These are phyloP conservation scores for Ceratocystis eucalypticola DNA, from an alignment of 2,329 filamentous ascomycete genomes.

Conservation along the genomic window DNA sequence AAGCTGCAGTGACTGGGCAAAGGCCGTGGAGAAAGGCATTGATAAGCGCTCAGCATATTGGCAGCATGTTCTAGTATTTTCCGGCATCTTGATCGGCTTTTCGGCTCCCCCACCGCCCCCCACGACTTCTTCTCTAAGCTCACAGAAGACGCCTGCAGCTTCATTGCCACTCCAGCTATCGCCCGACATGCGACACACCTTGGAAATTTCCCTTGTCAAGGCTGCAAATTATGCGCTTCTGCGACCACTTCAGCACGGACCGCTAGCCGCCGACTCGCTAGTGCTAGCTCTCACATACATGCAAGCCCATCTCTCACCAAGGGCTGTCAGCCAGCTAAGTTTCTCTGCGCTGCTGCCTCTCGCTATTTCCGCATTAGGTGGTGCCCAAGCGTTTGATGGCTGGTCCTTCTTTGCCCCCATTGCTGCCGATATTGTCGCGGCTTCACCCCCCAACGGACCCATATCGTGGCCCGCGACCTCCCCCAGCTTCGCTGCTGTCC, in stretches of 20 bases:
- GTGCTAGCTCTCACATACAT: constrained; percentile 63
- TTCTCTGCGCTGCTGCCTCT: constrained; percentile 59
- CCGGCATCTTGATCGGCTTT: constrained; percentile 58
- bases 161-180: constrained; percentile 43
- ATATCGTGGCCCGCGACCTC: constrained; percentile 53
- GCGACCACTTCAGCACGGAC: constrained; percentile 30
- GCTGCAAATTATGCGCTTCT: constrained; percentile 65
- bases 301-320: constrained; percentile 55
- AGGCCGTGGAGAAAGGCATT: constrained; percentile 42
- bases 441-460: constrained; percentile 29
- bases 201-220: constrained; percentile 60
- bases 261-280: constrained; percentile 38
- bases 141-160: constrained; percentile 38
- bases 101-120: constrained; percentile 46
- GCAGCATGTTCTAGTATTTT: constrained; percentile 72
- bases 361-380: constrained; percentile 52
- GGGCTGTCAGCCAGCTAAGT: constrained; percentile 44
- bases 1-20: constrained; percentile 40
- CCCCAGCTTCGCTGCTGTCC: constrained; percentile 46
- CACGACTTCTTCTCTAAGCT: neutral
- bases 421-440: constrained; percentile 22
- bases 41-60: constrained; percentile 53
- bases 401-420: constrained; percentile 62
- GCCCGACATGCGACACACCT: constrained; percentile 45
- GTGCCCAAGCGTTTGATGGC: constrained; percentile 58